Evolutionary conservation across 441 rosid genomes (phyloP).

Genomic region (Populus hybrid): DNA sequence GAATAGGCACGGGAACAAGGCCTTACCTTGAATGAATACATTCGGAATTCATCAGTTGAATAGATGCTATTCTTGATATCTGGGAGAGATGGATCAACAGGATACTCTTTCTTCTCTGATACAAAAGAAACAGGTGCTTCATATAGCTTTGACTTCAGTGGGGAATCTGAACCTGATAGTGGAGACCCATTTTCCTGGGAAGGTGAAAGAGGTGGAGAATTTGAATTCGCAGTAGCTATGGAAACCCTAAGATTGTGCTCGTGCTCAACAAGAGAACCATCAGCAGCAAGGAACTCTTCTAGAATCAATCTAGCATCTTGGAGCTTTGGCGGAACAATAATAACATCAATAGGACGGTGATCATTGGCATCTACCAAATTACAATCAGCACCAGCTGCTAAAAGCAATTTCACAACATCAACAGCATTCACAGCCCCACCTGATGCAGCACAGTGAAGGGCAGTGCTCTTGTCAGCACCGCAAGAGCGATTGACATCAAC

Average conservation of each 20-base stretch:
- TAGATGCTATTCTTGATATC: too few species aligned
- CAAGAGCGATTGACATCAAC: slow-evolving; percentile 33
- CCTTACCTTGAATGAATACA: too few species aligned
- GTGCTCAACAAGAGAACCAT: slow-evolving; percentile 37
- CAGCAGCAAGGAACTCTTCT: slow-evolving; percentile 43
- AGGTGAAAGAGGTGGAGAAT: too few species aligned
- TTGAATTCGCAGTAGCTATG: slow-evolving; percentile 11
- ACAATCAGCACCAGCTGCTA: slow-evolving; percentile 44
- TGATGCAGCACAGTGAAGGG: slow-evolving; percentile 53
- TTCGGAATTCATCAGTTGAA: too few species aligned
- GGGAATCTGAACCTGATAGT: too few species aligned
- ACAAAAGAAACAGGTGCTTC: too few species aligned
- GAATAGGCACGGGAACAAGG: too few species aligned
- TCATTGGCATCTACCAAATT: slow-evolving; percentile 30
- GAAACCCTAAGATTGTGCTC: slow-evolving; percentile 31
- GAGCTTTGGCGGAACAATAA: slow-evolving; percentile 31
- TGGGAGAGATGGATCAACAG: too few species aligned
- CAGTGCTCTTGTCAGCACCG: slow-evolving; percentile 42
- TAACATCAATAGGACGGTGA: slow-evolving; percentile 7
- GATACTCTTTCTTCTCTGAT: too few species aligned
- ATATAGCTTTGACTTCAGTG: too few species aligned
- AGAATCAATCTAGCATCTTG: slow-evolving; percentile 22
- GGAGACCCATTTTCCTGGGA: too few species aligned
- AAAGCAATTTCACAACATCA: slow-evolving; percentile 38
- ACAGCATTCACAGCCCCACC: slow-evolving; percentile 41